A percentile compares a stretch with the other conserved stretches of the same genome.
These are phyloP conservation scores for Saturnispora mendoncae DNA, from an alignment of 805 yeast species.

Conservation along the genomic window DNA sequence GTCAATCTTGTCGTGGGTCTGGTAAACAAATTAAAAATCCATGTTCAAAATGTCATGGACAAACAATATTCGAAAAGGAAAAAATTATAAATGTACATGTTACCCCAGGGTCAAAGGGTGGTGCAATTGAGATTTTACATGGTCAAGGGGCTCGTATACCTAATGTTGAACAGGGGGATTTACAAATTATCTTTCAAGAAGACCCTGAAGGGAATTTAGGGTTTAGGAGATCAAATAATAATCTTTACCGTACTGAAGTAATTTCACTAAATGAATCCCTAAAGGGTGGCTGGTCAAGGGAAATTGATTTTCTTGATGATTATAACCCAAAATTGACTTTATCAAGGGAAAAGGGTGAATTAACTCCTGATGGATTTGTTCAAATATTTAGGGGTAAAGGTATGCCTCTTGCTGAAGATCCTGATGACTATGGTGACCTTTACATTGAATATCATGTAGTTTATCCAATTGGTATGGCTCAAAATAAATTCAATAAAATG, in stretches of 20 bases:
- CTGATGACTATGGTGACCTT: conserved; percentile 47
- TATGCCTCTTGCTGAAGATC: conserved; percentile 60
- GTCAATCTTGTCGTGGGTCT: conserved; percentile 73
- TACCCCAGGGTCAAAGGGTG: conserved; percentile 62
- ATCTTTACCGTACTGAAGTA: conserved; percentile 75
- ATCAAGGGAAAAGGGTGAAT: conserved; percentile 41
- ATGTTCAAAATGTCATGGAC: conserved; percentile 67
- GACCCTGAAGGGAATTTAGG: conserved; percentile 55
- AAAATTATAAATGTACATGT: conserved; percentile 55
- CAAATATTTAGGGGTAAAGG: conserved; percentile 71
- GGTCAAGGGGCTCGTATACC: conserved; percentile 86
- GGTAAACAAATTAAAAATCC: conserved; percentile 58
- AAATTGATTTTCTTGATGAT: conserved; percentile 57
- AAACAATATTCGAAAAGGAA: conserved; percentile 46
- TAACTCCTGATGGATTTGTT: conserved; percentile 57
- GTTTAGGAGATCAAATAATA: conserved; percentile 67
- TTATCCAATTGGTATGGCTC: conserved; percentile 31
- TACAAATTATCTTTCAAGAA: conserved; percentile 56
- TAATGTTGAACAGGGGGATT: conserved; percentile 74
- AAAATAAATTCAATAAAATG: conserved; percentile 11
- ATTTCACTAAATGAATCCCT: conserved; percentile 64
- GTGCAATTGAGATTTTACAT: conserved; percentile 44
- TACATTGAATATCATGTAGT: conserved; percentile 41
- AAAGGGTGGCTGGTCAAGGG: conserved; percentile 72
- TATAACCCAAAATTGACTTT: conserved; percentile 39